Evolutionary conservation across 2,329 filamentous ascomycete genomes (phyloP).

Genomic region (Trichophyton equinum): DNA sequence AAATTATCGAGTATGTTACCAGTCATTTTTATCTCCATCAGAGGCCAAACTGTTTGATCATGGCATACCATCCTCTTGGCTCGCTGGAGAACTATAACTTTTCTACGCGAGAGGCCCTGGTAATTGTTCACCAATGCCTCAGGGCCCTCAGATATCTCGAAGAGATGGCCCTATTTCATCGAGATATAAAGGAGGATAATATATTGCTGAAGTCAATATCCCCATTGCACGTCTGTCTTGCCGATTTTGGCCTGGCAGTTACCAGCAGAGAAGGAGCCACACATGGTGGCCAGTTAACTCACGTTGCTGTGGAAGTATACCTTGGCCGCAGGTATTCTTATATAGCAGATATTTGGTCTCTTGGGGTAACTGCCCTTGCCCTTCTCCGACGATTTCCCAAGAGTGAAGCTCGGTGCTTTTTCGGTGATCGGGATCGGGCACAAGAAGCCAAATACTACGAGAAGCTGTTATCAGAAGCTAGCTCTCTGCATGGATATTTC

Average conservation of each 20-base stretch:
- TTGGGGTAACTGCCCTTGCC: conserved; percentile 7
- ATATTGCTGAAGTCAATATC: conserved; percentile 5
- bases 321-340: background rate
- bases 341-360: conserved; percentile 9
- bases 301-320: conserved; percentile 6
- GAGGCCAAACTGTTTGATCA: background rate
- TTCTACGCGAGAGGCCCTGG: conserved; percentile 29
- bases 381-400: background rate
- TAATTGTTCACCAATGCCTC: conserved; percentile 3
- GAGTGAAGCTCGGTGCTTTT: background rate
- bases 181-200: conserved; percentile 9
- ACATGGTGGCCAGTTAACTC: background rate
- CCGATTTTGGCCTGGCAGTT: conserved; percentile 8
- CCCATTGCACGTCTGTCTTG: conserved; percentile 4
- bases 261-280: background rate
- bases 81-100: conserved; percentile 3
- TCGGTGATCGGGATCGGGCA: background rate
- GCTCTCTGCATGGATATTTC: background rate
- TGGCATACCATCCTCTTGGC: conserved; percentile 6
- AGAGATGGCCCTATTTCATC: conserved; percentile 1
- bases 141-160: conserved; percentile 6
- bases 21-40: background rate
- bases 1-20: background rate
- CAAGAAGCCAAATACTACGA: background rate
- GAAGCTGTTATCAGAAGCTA: background rate